phyloP scores from a whole-genome alignment of 352 stramenopile genomes.

The Phytopythium montanum region DNA sequence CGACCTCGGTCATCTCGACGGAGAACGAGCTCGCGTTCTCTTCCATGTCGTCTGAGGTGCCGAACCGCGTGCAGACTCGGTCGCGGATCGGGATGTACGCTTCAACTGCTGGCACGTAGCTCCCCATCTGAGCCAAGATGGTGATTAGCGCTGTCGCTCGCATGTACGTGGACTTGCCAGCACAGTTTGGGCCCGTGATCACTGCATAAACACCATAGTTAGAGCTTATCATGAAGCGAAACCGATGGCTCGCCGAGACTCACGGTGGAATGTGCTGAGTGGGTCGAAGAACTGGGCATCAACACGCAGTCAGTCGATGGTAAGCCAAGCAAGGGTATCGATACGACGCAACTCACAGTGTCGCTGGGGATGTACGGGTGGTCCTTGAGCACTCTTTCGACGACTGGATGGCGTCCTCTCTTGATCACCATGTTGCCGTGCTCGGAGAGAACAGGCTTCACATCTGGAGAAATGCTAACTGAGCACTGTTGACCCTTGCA shows the following conservation, averaged over 20 bases:
- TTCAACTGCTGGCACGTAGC: constrained; percentile 82
- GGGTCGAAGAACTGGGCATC: constrained; percentile 58
- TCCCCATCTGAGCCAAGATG: constrained; percentile 90
- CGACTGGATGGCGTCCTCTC: constrained; percentile 72
- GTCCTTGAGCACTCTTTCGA: constrained; percentile 66
- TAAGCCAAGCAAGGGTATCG: not conserved
- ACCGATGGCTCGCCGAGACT: not conserved
- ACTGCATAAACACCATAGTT: constrained; percentile 25
- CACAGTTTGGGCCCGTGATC: constrained; percentile 89
- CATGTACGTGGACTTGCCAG: constrained; percentile 91
- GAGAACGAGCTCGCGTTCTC: constrained; percentile 91
- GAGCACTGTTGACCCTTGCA: not conserved
- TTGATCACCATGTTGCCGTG: constrained; percentile 81
- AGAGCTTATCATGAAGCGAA: not conserved
- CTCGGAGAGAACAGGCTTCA: constrained; percentile 57
- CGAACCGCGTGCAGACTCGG: constrained; percentile 90
- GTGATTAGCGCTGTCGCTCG: constrained; percentile 82
- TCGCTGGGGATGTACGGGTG: constrained; percentile 84
- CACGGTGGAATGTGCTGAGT: constrained; percentile 72
- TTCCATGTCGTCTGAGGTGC: constrained; percentile 92
- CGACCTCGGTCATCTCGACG: constrained; percentile 90
- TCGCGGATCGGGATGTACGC: constrained; percentile 83
- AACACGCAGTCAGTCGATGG: not conserved
- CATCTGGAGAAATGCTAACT: constrained; percentile 31
- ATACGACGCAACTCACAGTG: constrained; percentile 31